A percentile compares a stretch with the other conserved stretches of the same genome.
These are phyloP conservation scores for Ophiostoma australiae DNA, from an alignment of 2,329 filamentous ascomycete species.

Conservation along the genomic window DNA sequence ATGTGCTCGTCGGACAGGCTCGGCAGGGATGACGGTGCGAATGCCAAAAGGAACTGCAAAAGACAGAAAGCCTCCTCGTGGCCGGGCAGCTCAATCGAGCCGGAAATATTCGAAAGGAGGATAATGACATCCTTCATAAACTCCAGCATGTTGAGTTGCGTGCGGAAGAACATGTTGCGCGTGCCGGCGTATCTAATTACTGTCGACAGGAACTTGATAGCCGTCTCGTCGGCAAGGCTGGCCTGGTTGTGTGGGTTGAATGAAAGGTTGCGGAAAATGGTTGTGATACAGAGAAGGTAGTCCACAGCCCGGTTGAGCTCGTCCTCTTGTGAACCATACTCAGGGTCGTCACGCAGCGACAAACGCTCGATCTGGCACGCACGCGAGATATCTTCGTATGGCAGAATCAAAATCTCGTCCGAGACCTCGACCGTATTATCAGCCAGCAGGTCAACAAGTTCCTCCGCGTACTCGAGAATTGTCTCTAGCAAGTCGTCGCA, in stretches of 20 bases:
- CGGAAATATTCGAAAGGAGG: conserved; percentile 82
- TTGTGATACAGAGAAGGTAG: conserved; percentile 82
- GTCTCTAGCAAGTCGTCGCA: conserved; percentile 88
- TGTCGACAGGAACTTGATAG: conserved; percentile 78
- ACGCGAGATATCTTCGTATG: conserved; percentile 83
- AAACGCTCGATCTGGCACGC: conserved; percentile 71
- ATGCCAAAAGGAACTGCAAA: conserved; percentile 83
- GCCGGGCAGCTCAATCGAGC: conserved; percentile 72
- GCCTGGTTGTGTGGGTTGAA: conserved; percentile 72
- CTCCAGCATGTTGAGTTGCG: conserved; percentile 79
- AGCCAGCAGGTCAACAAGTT: conserved; percentile 77
- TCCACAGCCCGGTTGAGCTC: conserved; percentile 83
- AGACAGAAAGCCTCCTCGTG: conserved; percentile 83
- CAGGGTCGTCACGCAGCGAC: conserved; percentile 64
- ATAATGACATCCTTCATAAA: conserved; percentile 95
- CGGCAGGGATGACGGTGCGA: conserved; percentile 74
- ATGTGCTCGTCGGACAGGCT: conserved; percentile 52
- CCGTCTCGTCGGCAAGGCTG: conserved; percentile 66
- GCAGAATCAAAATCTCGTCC: conserved; percentile 73
- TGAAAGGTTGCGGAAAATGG: conserved; percentile 86
- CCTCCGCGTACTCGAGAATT: conserved; percentile 83
- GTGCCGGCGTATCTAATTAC: conserved; percentile 85
- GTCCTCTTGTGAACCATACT: conserved; percentile 72
- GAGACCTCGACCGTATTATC: conserved; percentile 82
- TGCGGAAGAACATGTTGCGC: conserved; percentile 77